Evolutionary conservation across 441 rosid species (phyloP).

Genomic region (Populus hybrid): DNA sequence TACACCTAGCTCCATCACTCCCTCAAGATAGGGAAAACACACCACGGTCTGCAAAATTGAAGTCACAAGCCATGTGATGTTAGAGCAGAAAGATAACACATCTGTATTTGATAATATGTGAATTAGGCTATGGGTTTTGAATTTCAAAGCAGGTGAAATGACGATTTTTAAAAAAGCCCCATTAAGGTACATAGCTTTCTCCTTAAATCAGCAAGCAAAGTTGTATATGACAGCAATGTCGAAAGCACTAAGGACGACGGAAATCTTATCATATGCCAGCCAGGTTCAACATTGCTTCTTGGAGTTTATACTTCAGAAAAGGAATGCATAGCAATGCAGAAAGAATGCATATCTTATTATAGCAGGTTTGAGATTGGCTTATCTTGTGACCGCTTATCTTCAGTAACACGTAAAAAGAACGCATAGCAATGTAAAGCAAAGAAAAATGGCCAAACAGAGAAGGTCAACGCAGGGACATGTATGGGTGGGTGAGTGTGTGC

Average conservation of each 20-base stretch:
- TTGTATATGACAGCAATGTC: not conserved
- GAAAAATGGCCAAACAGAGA: not conserved
- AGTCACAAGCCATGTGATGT: not conserved
- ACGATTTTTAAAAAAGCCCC: not conserved
- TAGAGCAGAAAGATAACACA: not conserved
- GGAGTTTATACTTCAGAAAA: not conserved
- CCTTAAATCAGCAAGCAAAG: not conserved
- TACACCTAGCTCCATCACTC: constrained; percentile 78
- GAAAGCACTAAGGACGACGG: not conserved
- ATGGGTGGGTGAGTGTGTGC: not conserved
- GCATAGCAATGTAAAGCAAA: not conserved
- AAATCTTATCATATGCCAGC: not conserved
- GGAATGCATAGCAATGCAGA: too few species aligned
- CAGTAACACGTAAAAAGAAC: not conserved
- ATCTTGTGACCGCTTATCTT: not conserved
- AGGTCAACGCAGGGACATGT: not conserved
- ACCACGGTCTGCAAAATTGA: constrained; percentile 65
- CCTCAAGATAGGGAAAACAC: constrained; percentile 77
- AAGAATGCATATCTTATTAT: not conserved
- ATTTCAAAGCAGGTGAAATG: not conserved
- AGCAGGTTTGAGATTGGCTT: not conserved
- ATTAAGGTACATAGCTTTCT: not conserved
- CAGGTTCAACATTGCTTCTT: not conserved
- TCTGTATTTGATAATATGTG: too few species aligned
- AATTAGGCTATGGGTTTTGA: not conserved